Base-by-base conservation (phyloP, 768 basidiomycete genomes). In the Gloeophyllum trabeum region DNA sequence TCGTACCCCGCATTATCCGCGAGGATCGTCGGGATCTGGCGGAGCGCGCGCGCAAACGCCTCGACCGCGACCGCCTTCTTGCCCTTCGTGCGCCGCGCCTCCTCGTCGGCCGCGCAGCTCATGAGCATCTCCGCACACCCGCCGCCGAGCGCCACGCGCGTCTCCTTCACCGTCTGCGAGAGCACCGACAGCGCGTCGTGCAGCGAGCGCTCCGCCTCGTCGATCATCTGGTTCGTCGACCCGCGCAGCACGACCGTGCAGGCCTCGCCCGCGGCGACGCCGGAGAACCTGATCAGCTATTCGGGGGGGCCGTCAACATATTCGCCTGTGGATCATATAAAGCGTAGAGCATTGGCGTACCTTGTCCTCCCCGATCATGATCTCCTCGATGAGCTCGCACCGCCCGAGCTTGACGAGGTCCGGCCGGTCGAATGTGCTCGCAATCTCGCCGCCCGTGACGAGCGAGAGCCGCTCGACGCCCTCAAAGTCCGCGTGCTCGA, bases 301-400 rank as follows among this genome's bases (percentile, higher is more conserved):
- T 25, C 26, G n/a, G 10, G 14, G 28, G 7, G 20, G 10, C 7
- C 36, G 10, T 37, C 36, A 37, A 19, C 20, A 21, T 21, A 13
- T 37, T 19, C 36, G 10, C 7, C 10, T 37, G 7, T 10, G 36
- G 36, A 13, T n/a, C n/a, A n/a, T n/a, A n/a, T n/a, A n/a, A n/a
- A 12, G 36, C 10, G 36, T 10, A 32, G 28, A 32, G 28, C 16
- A 19, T 6, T 16, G 16, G 43, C 67, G 19, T 46, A 91, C 94
- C 79, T 92, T 96, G 62, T 99, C 96, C 65, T 99, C 96, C 14
- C 96, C 96, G 50, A 99, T 97, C 74, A 99, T 97, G 52, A 98
- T 83, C 66, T 99, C 96, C 64, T 98, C 96, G 43, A 99, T 96
- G 48, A 92, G 58, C 49, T 97, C 94, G 57, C 94, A 98, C 30